A percentile compares a stretch with the other conserved stretches of the same genome.
phyloP scores from a whole-genome alignment of 352 stramenopile genomes.

The Globisporangium perplexum region DNA sequence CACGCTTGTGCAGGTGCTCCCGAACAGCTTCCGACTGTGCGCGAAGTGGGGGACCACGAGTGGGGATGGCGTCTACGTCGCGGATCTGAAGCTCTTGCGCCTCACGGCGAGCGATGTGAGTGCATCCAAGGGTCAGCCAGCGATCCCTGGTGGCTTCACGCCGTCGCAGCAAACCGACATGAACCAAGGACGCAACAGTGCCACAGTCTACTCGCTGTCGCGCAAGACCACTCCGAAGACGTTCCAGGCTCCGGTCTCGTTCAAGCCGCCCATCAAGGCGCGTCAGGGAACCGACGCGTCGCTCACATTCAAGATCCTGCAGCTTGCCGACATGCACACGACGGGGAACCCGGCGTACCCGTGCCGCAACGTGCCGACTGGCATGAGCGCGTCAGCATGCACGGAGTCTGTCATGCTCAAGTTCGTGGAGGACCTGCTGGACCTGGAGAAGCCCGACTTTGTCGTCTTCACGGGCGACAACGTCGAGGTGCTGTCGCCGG shows the following conservation, averaged over 20 bases:
- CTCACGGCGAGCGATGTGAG: not conserved
- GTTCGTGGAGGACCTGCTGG: conserved; percentile 51
- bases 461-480: conserved; percentile 66
- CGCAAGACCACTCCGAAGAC: not conserved
- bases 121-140: not conserved
- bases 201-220: not conserved
- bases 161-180: not conserved
- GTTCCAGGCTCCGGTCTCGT: not conserved
- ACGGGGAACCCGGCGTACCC: conserved; percentile 27
- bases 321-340: conserved; percentile 65
- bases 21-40: not conserved
- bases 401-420: conserved; percentile 38
- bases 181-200: not conserved
- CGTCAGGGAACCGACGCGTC: not conserved
- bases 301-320: conserved; percentile 56
- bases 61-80: not conserved
- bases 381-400: conserved; percentile 20
- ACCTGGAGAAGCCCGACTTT: conserved; percentile 55
- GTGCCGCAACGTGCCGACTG: conserved; percentile 25
- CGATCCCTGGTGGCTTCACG: not conserved
- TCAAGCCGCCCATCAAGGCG: conserved; percentile 25
- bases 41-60: not conserved
- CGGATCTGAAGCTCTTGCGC: not conserved
- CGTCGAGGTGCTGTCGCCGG: conserved; percentile 24
- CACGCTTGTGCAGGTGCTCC: not conserved